Evolutionary conservation across 2,329 filamentous ascomycete genomes (phyloP).

Genomic region (Epichloe scottii): DNA sequence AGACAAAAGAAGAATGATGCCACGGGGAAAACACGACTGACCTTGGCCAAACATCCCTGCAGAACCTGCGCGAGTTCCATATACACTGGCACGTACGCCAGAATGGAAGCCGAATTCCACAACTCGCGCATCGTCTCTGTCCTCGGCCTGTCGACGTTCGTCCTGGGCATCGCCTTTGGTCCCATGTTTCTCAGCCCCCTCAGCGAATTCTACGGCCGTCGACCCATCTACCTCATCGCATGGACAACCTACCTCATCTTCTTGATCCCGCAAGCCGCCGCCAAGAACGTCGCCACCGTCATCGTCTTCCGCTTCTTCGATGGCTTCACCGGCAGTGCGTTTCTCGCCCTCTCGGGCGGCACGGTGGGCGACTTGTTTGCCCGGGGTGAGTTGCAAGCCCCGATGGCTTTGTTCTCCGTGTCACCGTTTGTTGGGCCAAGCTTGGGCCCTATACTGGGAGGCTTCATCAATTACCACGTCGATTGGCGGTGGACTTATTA

Average conservation of each 20-base stretch:
- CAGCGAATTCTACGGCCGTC: conserved; percentile 69
- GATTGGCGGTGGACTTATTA: conserved; percentile 80
- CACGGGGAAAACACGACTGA: neutral
- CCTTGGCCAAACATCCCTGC: neutral
- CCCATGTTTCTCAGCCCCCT: conserved; percentile 52
- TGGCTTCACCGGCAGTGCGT: conserved; percentile 57
- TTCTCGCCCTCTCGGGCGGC: conserved; percentile 65
- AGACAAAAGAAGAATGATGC: neutral
- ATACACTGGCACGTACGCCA: conserved; percentile 71
- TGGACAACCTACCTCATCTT: conserved; percentile 67
- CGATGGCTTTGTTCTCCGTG: conserved; percentile 72
- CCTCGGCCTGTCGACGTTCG: conserved; percentile 70
- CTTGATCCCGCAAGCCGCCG: conserved; percentile 69
- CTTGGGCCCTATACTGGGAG: conserved; percentile 52
- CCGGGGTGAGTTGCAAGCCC: conserved; percentile 54
- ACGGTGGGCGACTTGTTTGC: conserved; percentile 74
- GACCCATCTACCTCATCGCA: conserved; percentile 66
- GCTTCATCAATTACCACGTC: conserved; percentile 68
- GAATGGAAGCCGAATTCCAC: conserved; percentile 64
- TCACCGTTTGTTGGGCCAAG: conserved; percentile 51
- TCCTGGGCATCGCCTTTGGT: conserved; percentile 57
- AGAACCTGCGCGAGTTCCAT: conserved; percentile 80
- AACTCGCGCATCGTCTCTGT: conserved; percentile 61
- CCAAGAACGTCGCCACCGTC: conserved; percentile 71
- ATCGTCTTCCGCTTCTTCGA: conserved; percentile 67